phyloP scores from a whole-genome alignment of 2,329 filamentous ascomycete species.

The Colletotrichum tropicale region DNA sequence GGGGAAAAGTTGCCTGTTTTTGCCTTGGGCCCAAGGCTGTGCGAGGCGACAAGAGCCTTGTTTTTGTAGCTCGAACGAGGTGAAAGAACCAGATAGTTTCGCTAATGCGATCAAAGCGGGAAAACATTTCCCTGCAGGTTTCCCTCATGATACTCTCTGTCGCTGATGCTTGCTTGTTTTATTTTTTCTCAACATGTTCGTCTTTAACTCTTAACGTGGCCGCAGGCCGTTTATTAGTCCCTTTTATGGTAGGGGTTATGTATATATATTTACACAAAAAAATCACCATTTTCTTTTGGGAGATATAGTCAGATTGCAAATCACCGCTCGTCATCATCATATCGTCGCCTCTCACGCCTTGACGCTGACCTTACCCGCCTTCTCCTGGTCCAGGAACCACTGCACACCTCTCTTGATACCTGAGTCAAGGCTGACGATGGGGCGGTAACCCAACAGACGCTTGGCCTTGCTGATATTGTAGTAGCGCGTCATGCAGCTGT shows the following conservation, averaged over 20 bases:
- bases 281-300: not conserved
- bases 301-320: not conserved
- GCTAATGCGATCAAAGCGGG: conserved; percentile 3
- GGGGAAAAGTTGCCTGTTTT: not conserved
- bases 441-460: conserved; percentile 70
- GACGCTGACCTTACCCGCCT: conserved; percentile 26
- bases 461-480: conserved; percentile 80
- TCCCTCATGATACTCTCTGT: not conserved
- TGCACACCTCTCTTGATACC: conserved; percentile 60
- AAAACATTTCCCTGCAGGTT: not conserved
- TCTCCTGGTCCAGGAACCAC: conserved; percentile 60
- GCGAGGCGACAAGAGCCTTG: not conserved
- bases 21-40: not conserved
- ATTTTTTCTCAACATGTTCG: not conserved
- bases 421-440: conserved; percentile 69
- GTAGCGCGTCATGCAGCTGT: conserved; percentile 77
- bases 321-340: not conserved
- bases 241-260: not conserved
- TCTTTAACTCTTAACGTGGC: not conserved
- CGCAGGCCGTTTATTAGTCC: not conserved
- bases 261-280: not conserved
- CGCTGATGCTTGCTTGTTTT: not conserved
- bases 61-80: not conserved
- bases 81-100: not conserved
- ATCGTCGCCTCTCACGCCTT: not conserved